Evolutionary conservation across 352 stramenopile species (phyloP), one percentile per base, ranked within the genome.

Genomic region (Phytophthora meadii): DNA sequence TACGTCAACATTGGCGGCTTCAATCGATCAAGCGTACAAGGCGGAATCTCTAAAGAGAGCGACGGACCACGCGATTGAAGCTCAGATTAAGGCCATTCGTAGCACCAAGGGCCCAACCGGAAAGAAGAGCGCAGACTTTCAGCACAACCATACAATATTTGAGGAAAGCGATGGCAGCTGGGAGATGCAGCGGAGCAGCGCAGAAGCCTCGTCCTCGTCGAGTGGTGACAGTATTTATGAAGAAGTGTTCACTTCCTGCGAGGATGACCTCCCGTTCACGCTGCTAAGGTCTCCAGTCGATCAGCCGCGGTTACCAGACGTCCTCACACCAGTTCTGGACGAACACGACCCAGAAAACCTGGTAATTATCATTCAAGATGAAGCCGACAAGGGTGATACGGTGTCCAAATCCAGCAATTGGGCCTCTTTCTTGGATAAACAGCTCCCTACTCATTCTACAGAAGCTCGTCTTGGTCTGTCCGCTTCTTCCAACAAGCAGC

Each of bases 1-100:
- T 9, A 70, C 58, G 0, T 59, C 68, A 4, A 65, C 46, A 1
- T 58, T 94, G 17, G 34, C 66, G 3, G 59, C 65, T 14, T 61
- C 74, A 7, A 78, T 95, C 22, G 82, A 93, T 12, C 84, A 92
- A 62, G 87, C 87, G 10, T 89, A 90, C 44, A 92, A 92, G 44
- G 86, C 87, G 4, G 81, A 92, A 40, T 84, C 74, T 25, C 60
- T 92, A 1, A 81, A 82, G 50, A 65, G 72, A 49, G 73, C 75
- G 3, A 92, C 86, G 1, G 82, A 91, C 54, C 55, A 63, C 2
- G 84, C 84, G 14, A 81, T 93, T 41, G 76, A 90, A 54, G 65
- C 65, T 5, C 88, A 90, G 47, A 76, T 90, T 30, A 82, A 84
- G 32, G 64, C 70, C 7, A 70, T 85, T 17, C 63, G 62, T 27